A percentile compares a stretch with the other conserved stretches of the same genome.
Conservation (phyloP, 495 filamentous ascomycete genomes). For the Penicillium dipodomyicola region DNA sequence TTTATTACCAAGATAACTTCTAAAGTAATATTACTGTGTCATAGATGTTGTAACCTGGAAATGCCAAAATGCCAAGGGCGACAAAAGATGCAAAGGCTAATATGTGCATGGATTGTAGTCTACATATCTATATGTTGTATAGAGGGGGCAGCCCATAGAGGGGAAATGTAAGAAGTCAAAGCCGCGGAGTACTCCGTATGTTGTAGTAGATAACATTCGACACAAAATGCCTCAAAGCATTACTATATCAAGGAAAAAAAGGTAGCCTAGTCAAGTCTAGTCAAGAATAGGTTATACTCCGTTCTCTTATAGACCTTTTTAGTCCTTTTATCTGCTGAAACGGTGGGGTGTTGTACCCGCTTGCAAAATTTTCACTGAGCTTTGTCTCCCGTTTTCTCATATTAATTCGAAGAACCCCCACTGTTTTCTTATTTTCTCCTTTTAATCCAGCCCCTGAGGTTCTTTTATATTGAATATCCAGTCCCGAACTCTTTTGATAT, state of each 20-base stretch:
- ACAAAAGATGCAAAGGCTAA: not conserved
- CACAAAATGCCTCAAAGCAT: conserved; percentile 20
- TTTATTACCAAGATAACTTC: not conserved
- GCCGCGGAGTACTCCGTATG: not conserved
- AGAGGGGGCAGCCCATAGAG: no score
- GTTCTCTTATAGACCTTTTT: not conserved
- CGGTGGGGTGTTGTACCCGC: conserved; percentile 10
- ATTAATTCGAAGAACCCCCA: conserved; percentile 8
- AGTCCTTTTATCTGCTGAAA: not conserved
- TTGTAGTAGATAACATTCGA: conserved; percentile 1
- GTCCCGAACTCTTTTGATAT: not conserved
- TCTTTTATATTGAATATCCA: not conserved
- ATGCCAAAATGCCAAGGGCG: not conserved
- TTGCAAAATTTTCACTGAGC: conserved; percentile 27
- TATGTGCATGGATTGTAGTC: not conserved
- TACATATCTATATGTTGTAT: no score
- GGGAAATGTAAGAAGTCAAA: not conserved
- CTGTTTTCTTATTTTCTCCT: conserved; percentile 9
- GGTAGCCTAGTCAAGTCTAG: not conserved
- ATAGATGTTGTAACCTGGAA: not conserved
- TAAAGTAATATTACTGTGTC: not conserved
- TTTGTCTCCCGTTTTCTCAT: not conserved
- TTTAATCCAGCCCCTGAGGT: conserved; percentile 1
- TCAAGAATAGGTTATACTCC: not conserved
- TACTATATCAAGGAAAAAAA: no score